Conservation (phyloP, 1,284 basidiomycete species). For the Xerocomus minutiporus region DNA sequence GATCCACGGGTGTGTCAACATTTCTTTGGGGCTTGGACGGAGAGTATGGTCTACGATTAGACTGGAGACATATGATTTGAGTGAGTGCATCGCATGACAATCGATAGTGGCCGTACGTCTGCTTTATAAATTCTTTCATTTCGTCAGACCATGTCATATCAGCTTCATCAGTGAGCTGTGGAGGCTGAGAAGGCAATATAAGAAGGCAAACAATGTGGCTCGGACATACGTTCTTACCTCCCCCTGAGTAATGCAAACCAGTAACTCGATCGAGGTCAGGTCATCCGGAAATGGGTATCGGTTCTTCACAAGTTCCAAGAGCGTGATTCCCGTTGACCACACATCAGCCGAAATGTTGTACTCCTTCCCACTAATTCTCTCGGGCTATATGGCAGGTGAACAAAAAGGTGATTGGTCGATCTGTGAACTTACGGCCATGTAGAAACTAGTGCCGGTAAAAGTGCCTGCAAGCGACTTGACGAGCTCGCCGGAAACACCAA, state of each 20-base stretch:
- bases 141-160: slow-evolving; percentile 75
- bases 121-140: slow-evolving; percentile 91
- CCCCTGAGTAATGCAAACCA: slow-evolving; percentile 85
- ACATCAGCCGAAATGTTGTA: slow-evolving; percentile 96
- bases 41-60: slow-evolving; percentile 54
- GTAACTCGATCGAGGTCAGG: slow-evolving; percentile 87
- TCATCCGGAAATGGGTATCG: slow-evolving; percentile 95
- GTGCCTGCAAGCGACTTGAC: slow-evolving; percentile 89
- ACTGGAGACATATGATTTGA: slow-evolving; percentile 31
- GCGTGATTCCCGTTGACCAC: slow-evolving; percentile 94
- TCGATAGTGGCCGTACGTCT: slow-evolving; percentile 57
- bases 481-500: slow-evolving; percentile 95
- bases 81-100: slow-evolving; percentile 6
- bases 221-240: slow-evolving; percentile 46
- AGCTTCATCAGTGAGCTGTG: slow-evolving; percentile 71
- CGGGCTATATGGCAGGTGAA: slow-evolving; percentile 56
- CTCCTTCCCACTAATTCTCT: slow-evolving; percentile 83
- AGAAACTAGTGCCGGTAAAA: slow-evolving; percentile 95
- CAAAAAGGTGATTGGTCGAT: not conserved
- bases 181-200: slow-evolving; percentile 52
- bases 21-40: slow-evolving; percentile 81
- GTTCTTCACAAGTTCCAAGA: slow-evolving; percentile 92
- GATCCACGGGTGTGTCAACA: slow-evolving; percentile 89
- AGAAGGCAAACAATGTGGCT: not conserved
- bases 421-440: slow-evolving; percentile 87